Conservation (phyloP, 2,329 filamentous ascomycete species). For the Penicillium sp. region DNA sequence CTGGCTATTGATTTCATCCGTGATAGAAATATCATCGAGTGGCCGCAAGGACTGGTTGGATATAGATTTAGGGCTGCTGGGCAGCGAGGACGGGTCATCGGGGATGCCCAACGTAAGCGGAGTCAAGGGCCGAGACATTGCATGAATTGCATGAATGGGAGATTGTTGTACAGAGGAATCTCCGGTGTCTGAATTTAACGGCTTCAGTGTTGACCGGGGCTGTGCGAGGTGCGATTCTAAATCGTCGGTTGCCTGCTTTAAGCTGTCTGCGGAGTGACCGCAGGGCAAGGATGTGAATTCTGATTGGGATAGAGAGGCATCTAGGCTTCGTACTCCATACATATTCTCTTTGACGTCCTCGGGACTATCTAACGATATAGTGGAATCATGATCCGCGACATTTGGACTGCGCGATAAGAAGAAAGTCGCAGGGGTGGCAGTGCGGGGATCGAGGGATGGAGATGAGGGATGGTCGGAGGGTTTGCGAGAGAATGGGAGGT, state of each 20-base stretch:
- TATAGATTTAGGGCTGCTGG: slow-evolving; percentile 59
- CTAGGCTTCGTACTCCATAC: slow-evolving; percentile 58
- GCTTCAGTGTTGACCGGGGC: slow-evolving; percentile 34
- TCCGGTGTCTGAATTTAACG: slow-evolving; percentile 18
- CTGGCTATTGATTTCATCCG: slow-evolving; percentile 57
- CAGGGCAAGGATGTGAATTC: slow-evolving; percentile 12
- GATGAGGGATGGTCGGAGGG: slow-evolving; percentile 28
- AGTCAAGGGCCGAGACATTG: slow-evolving; percentile 45
- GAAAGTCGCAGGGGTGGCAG: slow-evolving; percentile 54
- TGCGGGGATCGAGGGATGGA: slow-evolving; percentile 38
- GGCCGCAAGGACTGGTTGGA: slow-evolving; percentile 59
- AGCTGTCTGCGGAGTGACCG: slow-evolving; percentile 13
- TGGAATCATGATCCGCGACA: slow-evolving; percentile 44
- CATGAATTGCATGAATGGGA: slow-evolving; percentile 24
- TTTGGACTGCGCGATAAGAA: slow-evolving; percentile 55
- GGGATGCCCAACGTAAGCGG: slow-evolving; percentile 48
- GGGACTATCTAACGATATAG: slow-evolving; percentile 29
- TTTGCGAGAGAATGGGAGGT: slow-evolving; percentile 39
- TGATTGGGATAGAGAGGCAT: slow-evolving; percentile 50
- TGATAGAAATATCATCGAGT: slow-evolving; percentile 56
- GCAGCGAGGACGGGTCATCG: slow-evolving; percentile 50
- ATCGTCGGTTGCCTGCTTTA: slow-evolving; percentile 16
- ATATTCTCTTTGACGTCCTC: slow-evolving; percentile 44
- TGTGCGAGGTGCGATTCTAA: slow-evolving; percentile 24
- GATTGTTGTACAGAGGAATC: slow-evolving; percentile 19